A percentile compares a stretch with the other conserved stretches of the same genome.
Conservation (phyloP, 2,329 filamentous ascomycete species). For the Akanthomyces muscarius region DNA sequence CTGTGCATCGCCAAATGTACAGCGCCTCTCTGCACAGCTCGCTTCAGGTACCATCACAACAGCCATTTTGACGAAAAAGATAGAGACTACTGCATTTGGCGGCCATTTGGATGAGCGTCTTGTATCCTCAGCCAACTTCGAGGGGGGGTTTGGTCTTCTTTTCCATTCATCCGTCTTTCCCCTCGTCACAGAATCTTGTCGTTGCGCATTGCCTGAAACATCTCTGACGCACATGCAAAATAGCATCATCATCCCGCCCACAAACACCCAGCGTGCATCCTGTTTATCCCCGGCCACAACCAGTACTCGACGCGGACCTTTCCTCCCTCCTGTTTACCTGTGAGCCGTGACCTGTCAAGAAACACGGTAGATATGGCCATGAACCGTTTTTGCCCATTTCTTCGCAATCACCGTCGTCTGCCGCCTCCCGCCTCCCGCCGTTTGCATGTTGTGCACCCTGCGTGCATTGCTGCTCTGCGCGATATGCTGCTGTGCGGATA, state of each 20-base stretch:
- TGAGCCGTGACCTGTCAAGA: not conserved
- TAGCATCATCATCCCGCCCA: not conserved
- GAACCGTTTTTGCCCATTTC: not conserved
- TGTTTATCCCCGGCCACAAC: not conserved
- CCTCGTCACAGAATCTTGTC: not conserved
- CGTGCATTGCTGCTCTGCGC: not conserved
- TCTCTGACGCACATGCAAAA: conserved; percentile 8
- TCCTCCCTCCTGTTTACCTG: not conserved
- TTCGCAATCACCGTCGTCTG: not conserved
- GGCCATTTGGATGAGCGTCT: too few relatives aligned
- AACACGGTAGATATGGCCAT: not conserved
- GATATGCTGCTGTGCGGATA: not conserved
- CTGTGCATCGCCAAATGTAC: too few relatives aligned
- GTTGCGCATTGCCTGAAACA: conserved; percentile 6
- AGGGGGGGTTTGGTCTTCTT: too few relatives aligned
- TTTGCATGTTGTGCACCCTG: not conserved
- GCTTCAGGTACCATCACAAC: too few relatives aligned
- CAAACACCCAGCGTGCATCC: not conserved
- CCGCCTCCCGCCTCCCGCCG: not conserved
- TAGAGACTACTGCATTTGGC: too few relatives aligned
- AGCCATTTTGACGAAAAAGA: too few relatives aligned
- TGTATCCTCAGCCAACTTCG: too few relatives aligned
- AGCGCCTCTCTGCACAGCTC: too few relatives aligned
- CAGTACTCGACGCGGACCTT: not conserved
- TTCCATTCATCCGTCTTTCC: not conserved